Percentiles rank a stretch among this genome's conserved stretches.
phyloP scores from a whole-genome alignment of 2,329 filamentous ascomycete species.

The Nemania abortiva region DNA sequence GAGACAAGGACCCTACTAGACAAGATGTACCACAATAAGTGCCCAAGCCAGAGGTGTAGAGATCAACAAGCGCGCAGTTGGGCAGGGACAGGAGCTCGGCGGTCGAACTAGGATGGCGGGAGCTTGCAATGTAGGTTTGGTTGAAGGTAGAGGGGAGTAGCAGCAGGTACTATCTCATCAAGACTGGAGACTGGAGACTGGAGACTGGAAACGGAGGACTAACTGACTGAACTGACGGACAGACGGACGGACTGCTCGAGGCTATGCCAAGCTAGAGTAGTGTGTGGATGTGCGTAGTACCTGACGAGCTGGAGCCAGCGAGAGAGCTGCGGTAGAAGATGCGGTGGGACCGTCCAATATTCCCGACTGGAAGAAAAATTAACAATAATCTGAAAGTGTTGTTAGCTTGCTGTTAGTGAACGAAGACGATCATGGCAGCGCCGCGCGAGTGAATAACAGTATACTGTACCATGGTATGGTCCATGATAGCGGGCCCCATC shows the following conservation, averaged over 20 bases:
- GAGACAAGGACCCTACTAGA: slow-evolving; percentile 21
- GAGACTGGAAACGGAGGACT: background rate
- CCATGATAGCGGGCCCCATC: slow-evolving; percentile 1
- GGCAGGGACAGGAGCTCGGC: slow-evolving; percentile 34
- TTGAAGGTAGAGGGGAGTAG: background rate
- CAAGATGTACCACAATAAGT: slow-evolving; percentile 33
- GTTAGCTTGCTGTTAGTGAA: slow-evolving; percentile 12
- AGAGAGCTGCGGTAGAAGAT: slow-evolving; percentile 18
- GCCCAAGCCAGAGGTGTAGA: slow-evolving; percentile 35
- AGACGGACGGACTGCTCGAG: slow-evolving; percentile 8
- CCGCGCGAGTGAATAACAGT: slow-evolving; percentile 16
- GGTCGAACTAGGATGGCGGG: slow-evolving; percentile 28
- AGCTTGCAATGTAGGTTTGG: background rate
- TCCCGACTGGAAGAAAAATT: slow-evolving; percentile 22
- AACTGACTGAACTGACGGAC: background rate
- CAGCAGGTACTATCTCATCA: background rate
- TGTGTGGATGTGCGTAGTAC: background rate
- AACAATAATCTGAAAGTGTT: slow-evolving; percentile 6
- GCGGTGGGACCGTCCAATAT: background rate
- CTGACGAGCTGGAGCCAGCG: slow-evolving; percentile 29
- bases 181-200: background rate
- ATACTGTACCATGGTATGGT: slow-evolving; percentile 7
- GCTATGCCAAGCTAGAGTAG: slow-evolving; percentile 14
- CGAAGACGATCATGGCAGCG: slow-evolving; percentile 26
- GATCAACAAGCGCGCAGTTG: slow-evolving; percentile 38